Percentiles rank a stretch among this genome's conserved stretches.
These are phyloP conservation scores for Silene conica DNA, from an alignment of 148 eudicot genomes.

Conservation along the genomic window DNA sequence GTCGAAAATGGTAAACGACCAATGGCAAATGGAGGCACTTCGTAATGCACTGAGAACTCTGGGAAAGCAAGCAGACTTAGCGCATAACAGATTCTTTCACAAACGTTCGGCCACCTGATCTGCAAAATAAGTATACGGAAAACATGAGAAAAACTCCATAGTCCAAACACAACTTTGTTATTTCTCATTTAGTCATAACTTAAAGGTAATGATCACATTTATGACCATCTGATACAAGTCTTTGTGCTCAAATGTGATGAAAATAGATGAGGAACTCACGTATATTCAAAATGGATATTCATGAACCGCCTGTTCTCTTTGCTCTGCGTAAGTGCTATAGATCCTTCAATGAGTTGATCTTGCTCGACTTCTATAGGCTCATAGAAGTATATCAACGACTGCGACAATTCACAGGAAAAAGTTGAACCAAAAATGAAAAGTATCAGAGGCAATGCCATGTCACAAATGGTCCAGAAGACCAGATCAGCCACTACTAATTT, in stretches of 20 bases:
- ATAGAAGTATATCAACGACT: slow-evolving; percentile 81
- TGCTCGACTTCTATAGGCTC: slow-evolving; percentile 92
- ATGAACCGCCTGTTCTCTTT: slow-evolving; percentile 83
- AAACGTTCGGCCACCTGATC: slow-evolving; percentile 77
- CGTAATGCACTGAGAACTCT: neutral
- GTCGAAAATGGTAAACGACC: neutral
- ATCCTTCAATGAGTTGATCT: slow-evolving; percentile 85
- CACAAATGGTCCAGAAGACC: neutral
- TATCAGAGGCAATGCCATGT: neutral
- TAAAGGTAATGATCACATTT: too few species aligned
- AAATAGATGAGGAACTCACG: slow-evolving; percentile 40
- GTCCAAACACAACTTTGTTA: neutral
- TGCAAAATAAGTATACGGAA: slow-evolving; percentile 34
- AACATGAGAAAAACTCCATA: neutral
- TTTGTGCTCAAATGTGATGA: neutral
- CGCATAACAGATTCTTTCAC: slow-evolving; percentile 89
- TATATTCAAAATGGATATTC: slow-evolving; percentile 76
- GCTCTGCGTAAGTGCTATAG: slow-evolving; percentile 75
- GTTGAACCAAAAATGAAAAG: neutral
- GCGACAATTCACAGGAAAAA: slow-evolving; percentile 22
- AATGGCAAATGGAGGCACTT: neutral
- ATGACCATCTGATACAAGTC: too few species aligned
- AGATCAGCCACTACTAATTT: neutral
- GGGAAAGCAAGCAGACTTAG: slow-evolving; percentile 26
- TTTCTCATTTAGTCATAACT: neutral